phyloP scores from a whole-genome alignment of 345 rosid genomes.

The Sonneratia alba region DNA sequence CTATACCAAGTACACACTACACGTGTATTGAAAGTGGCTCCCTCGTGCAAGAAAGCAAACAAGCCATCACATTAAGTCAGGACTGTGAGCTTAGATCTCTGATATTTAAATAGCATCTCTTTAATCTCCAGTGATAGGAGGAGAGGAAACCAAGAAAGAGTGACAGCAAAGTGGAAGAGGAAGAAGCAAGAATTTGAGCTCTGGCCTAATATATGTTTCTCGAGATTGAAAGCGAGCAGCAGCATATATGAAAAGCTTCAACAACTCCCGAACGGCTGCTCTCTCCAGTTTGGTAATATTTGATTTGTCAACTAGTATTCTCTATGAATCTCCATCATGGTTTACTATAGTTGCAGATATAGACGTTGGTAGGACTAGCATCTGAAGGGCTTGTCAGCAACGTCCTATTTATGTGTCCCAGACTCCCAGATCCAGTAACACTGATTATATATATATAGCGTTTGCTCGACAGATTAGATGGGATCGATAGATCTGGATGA shows the following conservation, averaged over 20 bases:
- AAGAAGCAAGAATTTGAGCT: not conserved
- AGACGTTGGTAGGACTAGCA: not conserved
- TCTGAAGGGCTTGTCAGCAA: too few species aligned
- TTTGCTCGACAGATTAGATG: not conserved
- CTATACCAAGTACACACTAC: not conserved
- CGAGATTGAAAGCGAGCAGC: slow-evolving; percentile 26
- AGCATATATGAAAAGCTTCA: slow-evolving; percentile 26
- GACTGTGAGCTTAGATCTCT: slow-evolving; percentile 7
- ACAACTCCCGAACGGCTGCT: slow-evolving; percentile 34
- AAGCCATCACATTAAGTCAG: slow-evolving; percentile 6
- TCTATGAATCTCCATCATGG: not conserved
- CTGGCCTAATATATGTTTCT: slow-evolving; percentile 17
- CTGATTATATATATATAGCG: too few species aligned
- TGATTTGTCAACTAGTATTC: not conserved
- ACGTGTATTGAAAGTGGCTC: not conserved
- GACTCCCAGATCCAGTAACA: too few species aligned
- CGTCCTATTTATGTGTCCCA: too few species aligned
- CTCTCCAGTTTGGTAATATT: slow-evolving; percentile 29
- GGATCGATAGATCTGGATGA: not conserved
- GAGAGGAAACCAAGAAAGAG: not conserved
- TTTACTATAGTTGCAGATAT: not conserved
- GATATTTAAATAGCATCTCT: slow-evolving; percentile 5
- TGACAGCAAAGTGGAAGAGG: not conserved
- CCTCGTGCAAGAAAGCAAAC: slow-evolving; percentile 14
- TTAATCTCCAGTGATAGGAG: not conserved